A percentile compares a stretch with the other conserved stretches of the same genome.
These are phyloP conservation scores for Rhodotorula diobovata DNA, from an alignment of 768 basidiomycete species.

Conservation along the genomic window DNA sequence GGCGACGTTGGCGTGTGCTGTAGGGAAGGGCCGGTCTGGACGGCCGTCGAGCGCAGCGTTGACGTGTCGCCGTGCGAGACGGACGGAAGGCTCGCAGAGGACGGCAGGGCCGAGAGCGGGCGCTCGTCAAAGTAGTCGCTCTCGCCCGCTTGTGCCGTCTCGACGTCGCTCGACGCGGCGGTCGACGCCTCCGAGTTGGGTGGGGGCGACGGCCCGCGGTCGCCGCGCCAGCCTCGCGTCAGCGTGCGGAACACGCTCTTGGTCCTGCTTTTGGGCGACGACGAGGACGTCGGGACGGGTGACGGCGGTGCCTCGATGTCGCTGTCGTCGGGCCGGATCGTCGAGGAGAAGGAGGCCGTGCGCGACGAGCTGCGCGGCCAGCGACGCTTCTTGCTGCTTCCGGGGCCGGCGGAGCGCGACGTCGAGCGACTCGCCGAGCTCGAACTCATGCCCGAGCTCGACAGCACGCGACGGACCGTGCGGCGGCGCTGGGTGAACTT, in stretches of 20 bases:
- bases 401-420: neutral
- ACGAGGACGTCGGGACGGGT: neutral
- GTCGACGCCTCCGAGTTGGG: neutral
- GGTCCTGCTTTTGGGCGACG: neutral
- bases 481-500: constrained; percentile 45
- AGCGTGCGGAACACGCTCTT: neutral
- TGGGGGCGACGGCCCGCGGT: neutral
- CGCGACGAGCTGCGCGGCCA: constrained; percentile 1
- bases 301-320: neutral
- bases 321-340: neutral
- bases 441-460: constrained; percentile 39
- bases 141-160: neutral
- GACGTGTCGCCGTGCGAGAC: neutral
- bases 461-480: constrained; percentile 39
- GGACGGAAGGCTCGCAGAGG: neutral
- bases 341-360: neutral
- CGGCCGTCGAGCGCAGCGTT: neutral
- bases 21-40: neutral
- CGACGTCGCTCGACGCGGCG: neutral
- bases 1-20: neutral
- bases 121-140: neutral
- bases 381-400: neutral
- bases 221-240: neutral
- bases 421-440: constrained; percentile 55
- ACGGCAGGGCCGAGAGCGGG: neutral